Evolutionary conservation across 2,329 filamentous ascomycete species (phyloP), one percentile per base, ranked within the genome.

Genomic region (Talaromyces marneffei): DNA sequence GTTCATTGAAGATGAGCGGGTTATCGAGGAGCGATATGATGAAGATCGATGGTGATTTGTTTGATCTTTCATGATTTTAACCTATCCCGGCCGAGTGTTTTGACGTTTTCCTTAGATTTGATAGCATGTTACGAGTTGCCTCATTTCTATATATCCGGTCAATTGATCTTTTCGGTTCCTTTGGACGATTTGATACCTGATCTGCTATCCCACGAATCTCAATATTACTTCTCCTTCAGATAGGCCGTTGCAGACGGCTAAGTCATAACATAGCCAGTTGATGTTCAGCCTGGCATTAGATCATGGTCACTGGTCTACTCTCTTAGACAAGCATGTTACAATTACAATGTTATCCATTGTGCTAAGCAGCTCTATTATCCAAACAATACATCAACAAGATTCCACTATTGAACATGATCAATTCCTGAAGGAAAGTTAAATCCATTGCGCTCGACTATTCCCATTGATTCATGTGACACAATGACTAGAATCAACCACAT

Each of bases 401-500:
- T 6, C 3, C 2, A n/a, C 25, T 50, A 31, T n/a, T 3, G 18
- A 27, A 50, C 16, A 50, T 29, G 25, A 50, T 14, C 25, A 31
- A 6, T 0, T 7, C 4, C 8, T 12, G 31, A 29, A 10, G 4
- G 2, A 10, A 10, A 10, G 9, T 29, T 5, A 2, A 10, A 50
- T 10, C 10, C 16, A 29, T 52, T 52, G 29, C 46, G n/a, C n/a
- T 12, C n/a, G n/a, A n/a, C n/a, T 4, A 52, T 31, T 20, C n/a
- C 4, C 12, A 5, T 12, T 12, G 3, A 4, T 18, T 33, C 29
- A 52, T n/a, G 52, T 33, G 16, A 52, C 62, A 29, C 63, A 65
- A 23, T 52, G 57, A 16, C 42, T 35, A 23, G 56, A 29, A 12
- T 65, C 66, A 31, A 69, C 70, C 39, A 65, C 60, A 0, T 64